Conservation (phyloP, 2,329 filamentous ascomycete genomes). For the Sporothrix humicola region DNA sequence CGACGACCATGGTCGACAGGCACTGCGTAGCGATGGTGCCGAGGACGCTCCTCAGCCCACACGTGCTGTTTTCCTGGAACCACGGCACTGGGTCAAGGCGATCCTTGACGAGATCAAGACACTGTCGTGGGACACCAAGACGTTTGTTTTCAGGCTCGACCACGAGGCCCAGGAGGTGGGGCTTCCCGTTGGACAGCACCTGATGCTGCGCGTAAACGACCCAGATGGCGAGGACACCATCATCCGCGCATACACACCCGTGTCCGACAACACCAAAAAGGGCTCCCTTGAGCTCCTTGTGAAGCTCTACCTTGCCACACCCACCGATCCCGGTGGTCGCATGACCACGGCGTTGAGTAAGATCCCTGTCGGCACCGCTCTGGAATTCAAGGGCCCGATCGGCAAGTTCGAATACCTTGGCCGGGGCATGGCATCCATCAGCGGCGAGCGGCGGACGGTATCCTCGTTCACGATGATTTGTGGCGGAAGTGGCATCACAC, state of each 20-base stretch:
- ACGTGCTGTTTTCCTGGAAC: conserved; percentile 70
- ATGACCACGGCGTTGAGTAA: conserved; percentile 83
- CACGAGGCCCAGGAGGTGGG: conserved; percentile 73
- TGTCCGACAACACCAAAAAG: conserved; percentile 65
- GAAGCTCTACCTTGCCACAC: conserved; percentile 71
- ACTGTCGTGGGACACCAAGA: conserved; percentile 77
- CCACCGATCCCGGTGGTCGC: conserved; percentile 68
- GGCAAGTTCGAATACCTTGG: conserved; percentile 84
- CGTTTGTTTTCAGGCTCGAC: conserved; percentile 82
- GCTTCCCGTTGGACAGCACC: conserved; percentile 82
- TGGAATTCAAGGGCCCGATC: conserved; percentile 87
- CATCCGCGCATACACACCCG: conserved; percentile 85
- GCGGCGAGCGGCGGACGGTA: conserved; percentile 67
- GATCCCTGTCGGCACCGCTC: conserved; percentile 71
- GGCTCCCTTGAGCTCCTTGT: conserved; percentile 77
- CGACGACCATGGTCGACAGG: conserved; percentile 46
- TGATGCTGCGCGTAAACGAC: conserved; percentile 82
- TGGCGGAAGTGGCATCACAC: conserved; percentile 89
- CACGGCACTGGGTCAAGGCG: conserved; percentile 75
- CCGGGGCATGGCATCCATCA: conserved; percentile 71
- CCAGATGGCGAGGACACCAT: conserved; percentile 72
- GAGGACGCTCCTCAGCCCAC: conserved; percentile 47
- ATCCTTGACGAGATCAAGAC: conserved; percentile 69
- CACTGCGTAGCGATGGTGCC: conserved; percentile 13
- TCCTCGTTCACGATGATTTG: conserved; percentile 79